A percentile compares a stretch with the other conserved stretches of the same genome.
These are phyloP conservation scores for Remersonia thermophila DNA, from an alignment of 2,329 filamentous ascomycete genomes.

Conservation along the genomic window DNA sequence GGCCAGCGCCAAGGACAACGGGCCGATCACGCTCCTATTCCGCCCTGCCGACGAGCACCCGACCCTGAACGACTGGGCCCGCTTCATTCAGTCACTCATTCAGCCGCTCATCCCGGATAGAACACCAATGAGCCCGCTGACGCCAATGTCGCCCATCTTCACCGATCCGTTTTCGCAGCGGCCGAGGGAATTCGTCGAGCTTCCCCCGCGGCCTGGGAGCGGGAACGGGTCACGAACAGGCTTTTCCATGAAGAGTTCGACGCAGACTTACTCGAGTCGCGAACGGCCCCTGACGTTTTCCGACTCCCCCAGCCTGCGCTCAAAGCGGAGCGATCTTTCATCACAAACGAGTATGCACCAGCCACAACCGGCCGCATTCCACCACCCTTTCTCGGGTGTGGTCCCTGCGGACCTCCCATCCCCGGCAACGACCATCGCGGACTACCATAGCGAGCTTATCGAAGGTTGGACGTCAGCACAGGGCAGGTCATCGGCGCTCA, in stretches of 20 bases:
- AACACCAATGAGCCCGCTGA: slow-evolving; percentile 36
- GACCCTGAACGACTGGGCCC: slow-evolving; percentile 48
- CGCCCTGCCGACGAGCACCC: slow-evolving; percentile 41
- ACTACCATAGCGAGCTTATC: slow-evolving; percentile 43
- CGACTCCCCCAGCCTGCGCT: slow-evolving; percentile 48
- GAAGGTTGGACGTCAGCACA: slow-evolving; percentile 50
- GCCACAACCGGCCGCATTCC: slow-evolving; percentile 22
- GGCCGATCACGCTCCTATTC: slow-evolving; percentile 42
- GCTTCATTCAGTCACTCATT: slow-evolving; percentile 34
- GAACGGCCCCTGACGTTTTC: slow-evolving; percentile 43
- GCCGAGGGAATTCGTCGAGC: slow-evolving; percentile 30
- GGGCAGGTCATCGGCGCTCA: slow-evolving; percentile 44
- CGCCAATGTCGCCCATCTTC: slow-evolving; percentile 41
- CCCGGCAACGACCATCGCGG: slow-evolving; percentile 38
- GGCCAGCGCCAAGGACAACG: slow-evolving; percentile 37
- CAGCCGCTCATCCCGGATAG: slow-evolving; percentile 30
- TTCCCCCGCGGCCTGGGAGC: slow-evolving; percentile 32
- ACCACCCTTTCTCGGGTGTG: slow-evolving; percentile 40
- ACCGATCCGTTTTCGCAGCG: slow-evolving; percentile 38
- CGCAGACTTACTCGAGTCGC: slow-evolving; percentile 34
- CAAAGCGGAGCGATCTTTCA: slow-evolving; percentile 50
- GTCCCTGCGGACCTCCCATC: slow-evolving; percentile 45
- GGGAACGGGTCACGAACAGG: slow-evolving; percentile 27
- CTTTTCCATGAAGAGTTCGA: slow-evolving; percentile 37
- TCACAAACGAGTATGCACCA: slow-evolving; percentile 40